phyloP scores from a whole-genome alignment of 192 early-diverging fungal genomes.

The Umbelopsis sp. region DNA sequence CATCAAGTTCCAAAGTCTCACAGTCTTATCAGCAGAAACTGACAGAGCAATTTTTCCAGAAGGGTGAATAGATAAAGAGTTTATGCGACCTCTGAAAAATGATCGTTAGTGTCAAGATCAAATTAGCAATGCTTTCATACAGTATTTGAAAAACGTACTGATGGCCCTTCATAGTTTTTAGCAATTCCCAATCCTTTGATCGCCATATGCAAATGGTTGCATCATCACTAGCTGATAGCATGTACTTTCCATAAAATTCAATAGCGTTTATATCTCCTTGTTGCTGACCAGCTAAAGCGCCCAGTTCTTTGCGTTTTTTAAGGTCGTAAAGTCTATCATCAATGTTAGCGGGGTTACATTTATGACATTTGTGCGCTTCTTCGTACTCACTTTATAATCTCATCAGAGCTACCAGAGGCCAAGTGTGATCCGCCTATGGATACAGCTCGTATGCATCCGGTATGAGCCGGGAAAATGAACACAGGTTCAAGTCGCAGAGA shows the following conservation, averaged over 20 bases:
- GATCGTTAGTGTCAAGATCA: neutral
- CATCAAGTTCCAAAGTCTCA: conserved; percentile 79
- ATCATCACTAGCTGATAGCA: conserved; percentile 91
- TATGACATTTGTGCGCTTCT: neutral
- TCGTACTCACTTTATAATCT: conserved; percentile 73
- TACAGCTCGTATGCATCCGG: conserved; percentile 88
- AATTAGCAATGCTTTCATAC: neutral
- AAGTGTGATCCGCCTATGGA: conserved; percentile 77
- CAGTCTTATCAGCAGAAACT: conserved; percentile 72
- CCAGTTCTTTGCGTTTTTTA: conserved; percentile 84
- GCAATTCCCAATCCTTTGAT: conserved; percentile 95
- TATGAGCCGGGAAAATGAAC: conserved; percentile 97
- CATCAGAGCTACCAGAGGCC: conserved; percentile 96
- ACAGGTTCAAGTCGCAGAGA: conserved; percentile 63
- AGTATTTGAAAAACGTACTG: conserved; percentile 43
- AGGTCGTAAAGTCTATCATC: conserved; percentile 75
- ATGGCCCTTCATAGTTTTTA: conserved; percentile 87
- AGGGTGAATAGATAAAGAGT: conserved; percentile 91
- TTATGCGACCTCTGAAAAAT: conserved; percentile 65
- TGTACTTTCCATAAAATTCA: conserved; percentile 81
- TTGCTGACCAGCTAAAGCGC: conserved; percentile 86
- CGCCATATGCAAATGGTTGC: conserved; percentile 87
- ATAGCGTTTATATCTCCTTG: conserved; percentile 88
- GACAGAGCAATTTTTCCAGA: conserved; percentile 91
- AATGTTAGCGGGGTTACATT: neutral